Percentiles rank a stretch among this genome's conserved stretches.
These are phyloP conservation scores for Lichtheimia corymbifera DNA, from an alignment of 371 early-diverging fungal genomes.

Conservation along the genomic window DNA sequence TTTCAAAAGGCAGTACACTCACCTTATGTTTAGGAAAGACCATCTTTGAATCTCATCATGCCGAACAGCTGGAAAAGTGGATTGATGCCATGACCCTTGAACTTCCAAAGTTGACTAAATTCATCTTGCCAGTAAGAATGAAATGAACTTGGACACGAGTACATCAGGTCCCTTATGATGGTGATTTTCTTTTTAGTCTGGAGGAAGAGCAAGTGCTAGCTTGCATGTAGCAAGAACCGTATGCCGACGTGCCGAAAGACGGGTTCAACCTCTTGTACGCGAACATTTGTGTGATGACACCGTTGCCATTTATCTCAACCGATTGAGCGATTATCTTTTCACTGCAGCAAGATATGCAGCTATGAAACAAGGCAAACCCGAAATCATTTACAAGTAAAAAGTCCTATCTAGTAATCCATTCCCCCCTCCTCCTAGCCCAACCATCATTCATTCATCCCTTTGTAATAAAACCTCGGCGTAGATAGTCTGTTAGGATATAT, in stretches of 20 bases:
- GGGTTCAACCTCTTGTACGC: conserved; percentile 75
- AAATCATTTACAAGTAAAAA: conserved; percentile 68
- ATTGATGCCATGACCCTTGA: conserved; percentile 79
- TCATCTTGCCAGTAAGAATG: conserved; percentile 78
- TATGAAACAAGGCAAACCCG: conserved; percentile 62
- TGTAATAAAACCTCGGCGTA: too few species aligned
- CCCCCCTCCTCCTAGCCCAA: too few species aligned
- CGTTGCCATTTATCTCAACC: conserved; percentile 73
- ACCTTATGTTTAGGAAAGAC: conserved; percentile 46
- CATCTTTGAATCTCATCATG: conserved; percentile 68
- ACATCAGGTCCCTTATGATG: neutral
- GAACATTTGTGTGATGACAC: conserved; percentile 61
- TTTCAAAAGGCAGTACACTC: too few species aligned
- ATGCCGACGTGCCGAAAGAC: conserved; percentile 87
- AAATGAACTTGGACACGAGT: neutral
- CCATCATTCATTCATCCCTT: too few species aligned
- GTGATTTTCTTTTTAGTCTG: conserved; percentile 56
- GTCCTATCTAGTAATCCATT: too few species aligned
- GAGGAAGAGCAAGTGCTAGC: conserved; percentile 71
- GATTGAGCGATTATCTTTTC: conserved; percentile 90
- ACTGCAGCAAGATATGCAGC: conserved; percentile 84
- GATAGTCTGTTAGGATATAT: neutral
- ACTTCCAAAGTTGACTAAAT: conserved; percentile 79
- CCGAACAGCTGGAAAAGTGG: conserved; percentile 76
- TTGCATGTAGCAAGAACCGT: conserved; percentile 76